These are phyloP conservation scores for Chlorella sp. DNA, from an alignment of 139 green algal species.

Conservation along the genomic window DNA sequence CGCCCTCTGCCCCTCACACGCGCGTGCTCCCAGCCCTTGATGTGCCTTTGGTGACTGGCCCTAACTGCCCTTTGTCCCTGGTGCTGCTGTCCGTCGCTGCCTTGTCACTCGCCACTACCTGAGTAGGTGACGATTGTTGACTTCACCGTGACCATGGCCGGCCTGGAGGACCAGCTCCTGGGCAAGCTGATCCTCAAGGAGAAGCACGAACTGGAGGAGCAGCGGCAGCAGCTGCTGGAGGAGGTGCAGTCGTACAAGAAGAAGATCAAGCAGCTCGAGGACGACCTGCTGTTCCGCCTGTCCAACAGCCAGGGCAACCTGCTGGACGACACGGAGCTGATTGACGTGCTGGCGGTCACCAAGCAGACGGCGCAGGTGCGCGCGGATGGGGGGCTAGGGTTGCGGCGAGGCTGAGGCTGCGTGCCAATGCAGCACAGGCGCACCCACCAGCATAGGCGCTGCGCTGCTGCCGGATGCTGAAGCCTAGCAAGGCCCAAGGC, in stretches of 20 bases:
- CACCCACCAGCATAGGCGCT: too few species aligned
- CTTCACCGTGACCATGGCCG: conserved; percentile 90
- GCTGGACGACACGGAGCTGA: conserved; percentile 93
- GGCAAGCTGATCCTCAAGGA: conserved; percentile 91
- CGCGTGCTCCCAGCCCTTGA: too few species aligned
- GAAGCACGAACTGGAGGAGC: conserved; percentile 92
- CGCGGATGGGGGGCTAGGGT: background rate
- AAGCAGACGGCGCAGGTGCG: conserved; percentile 78
- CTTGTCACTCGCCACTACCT: background rate
- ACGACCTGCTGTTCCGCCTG: conserved; percentile 81
- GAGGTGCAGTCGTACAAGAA: conserved; percentile 90
- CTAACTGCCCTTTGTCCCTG: background rate
- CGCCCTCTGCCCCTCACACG: too few species aligned
- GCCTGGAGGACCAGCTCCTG: conserved; percentile 95
- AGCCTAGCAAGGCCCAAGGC: too few species aligned
- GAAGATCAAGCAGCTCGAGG: conserved; percentile 93
- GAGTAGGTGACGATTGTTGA: conserved; percentile 79
- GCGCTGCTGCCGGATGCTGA: too few species aligned
- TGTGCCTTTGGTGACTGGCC: too few species aligned
- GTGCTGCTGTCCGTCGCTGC: background rate
- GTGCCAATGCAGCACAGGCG: too few species aligned
- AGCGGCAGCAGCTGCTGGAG: conserved; percentile 79
- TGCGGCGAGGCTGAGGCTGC: too few species aligned
- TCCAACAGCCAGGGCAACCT: conserved; percentile 76
- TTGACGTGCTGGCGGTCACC: conserved; percentile 88